Evolutionary conservation across 768 basidiomycete species (phyloP), one percentile per base, ranked within the genome.

Genomic region (Lentinula boryana): DNA sequence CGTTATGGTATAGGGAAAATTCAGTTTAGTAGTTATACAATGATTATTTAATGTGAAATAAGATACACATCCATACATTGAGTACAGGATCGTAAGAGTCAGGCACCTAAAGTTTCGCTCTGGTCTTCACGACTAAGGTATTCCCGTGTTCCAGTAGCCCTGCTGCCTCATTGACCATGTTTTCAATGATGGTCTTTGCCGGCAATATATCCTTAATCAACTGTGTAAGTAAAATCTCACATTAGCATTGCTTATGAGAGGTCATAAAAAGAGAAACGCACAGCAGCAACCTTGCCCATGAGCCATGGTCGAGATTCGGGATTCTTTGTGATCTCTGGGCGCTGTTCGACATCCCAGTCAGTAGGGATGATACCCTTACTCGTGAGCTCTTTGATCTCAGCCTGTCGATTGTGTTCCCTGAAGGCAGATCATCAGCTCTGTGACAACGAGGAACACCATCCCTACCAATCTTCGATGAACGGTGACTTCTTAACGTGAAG

Each of bases 391-490:
- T 86, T 85, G 69, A 95, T 95, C 78, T 95, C 93, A 4, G 74
- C 80, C 70, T 86, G 83, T 16, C 64, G 64, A 35, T 66, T 64
- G 2, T 38, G 40, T 53, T 66, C 64, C 65, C 65, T 66, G 54
- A 10, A 3, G 15, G 1, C 55, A 57, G 40, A 49, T 21, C 6
- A 4, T 36, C 7, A 56, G 10, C 23, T 15, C 6, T 15, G 49
- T 16, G 18, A 21, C 12, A 44, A 33, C 43, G 15, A 63, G 38
- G 63, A n/a, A 46, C 33, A 56, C n/a, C 33, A 35, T 56, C 23
- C 74, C 79, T 46, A 89, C 91, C 93, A 94, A 64, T 93, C 85
- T 15, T 86, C 85, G 62, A 96, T 83, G 70, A 93, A 97, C 16
- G 89, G 84, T 2, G 92, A 94, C 70, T 86, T 85, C 64, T 87